phyloP scores from a whole-genome alignment of 2,329 filamentous ascomycete species.

The Neofusicoccum sp. region DNA sequence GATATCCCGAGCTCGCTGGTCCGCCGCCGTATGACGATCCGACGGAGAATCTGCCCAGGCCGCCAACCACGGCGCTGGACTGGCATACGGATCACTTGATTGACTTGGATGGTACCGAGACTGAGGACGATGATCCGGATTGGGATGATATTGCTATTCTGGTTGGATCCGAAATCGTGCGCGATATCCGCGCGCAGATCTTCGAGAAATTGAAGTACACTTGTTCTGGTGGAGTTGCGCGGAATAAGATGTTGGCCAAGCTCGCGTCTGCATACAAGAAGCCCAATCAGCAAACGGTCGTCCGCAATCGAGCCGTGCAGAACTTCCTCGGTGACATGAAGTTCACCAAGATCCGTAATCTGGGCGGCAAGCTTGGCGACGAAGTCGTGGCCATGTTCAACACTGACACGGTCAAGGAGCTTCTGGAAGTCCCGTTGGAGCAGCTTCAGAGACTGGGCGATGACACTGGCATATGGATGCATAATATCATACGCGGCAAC shows the following conservation, averaged over 20 bases:
- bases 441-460: constrained; percentile 77
- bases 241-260: constrained; percentile 95
- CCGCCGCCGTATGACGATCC: constrained; percentile 73
- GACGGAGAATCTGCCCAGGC: constrained; percentile 68
- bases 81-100: constrained; percentile 83
- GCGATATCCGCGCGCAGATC: constrained; percentile 68
- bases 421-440: constrained; percentile 70
- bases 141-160: constrained; percentile 87
- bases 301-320: constrained; percentile 77
- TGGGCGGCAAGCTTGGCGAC: constrained; percentile 93
- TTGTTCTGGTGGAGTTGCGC: constrained; percentile 83
- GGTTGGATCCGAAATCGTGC: constrained; percentile 85
- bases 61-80: constrained; percentile 70
- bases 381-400: constrained; percentile 78
- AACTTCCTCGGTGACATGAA: constrained; percentile 82
- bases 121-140: constrained; percentile 79
- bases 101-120: constrained; percentile 69
- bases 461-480: constrained; percentile 82
- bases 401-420: constrained; percentile 74
- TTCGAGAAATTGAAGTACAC: constrained; percentile 76
- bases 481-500: constrained; percentile 79
- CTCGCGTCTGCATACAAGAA: constrained; percentile 89
- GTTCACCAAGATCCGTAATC: constrained; percentile 88
- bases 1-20: constrained; percentile 70
- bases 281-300: constrained; percentile 90